phyloP scores from a whole-genome alignment of 192 early-diverging fungal genomes.

The Chytriomyces sp. region DNA sequence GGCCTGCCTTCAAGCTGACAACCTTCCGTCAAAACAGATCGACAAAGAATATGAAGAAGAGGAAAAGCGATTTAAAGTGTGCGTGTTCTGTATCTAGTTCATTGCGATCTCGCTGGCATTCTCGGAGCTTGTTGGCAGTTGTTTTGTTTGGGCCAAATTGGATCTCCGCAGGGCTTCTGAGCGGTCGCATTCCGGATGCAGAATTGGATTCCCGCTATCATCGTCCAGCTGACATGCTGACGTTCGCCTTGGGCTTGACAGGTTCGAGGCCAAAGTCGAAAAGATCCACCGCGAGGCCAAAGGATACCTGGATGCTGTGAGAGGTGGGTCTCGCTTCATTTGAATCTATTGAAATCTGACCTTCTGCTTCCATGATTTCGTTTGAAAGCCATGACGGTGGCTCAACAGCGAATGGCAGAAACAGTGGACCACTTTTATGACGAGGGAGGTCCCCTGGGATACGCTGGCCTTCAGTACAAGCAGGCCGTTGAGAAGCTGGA shows the following conservation, averaged over 20 bases:
- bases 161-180: too few species aligned
- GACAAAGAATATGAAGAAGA: constrained; percentile 85
- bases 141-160: too few species aligned
- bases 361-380: background rate
- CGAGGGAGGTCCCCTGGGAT: constrained; percentile 72
- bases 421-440: constrained; percentile 91
- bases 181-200: too few species aligned
- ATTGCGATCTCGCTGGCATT: too few species aligned
- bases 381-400: constrained; percentile 71
- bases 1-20: background rate
- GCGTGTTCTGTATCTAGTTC: constrained; percentile 5
- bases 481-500: constrained; percentile 80
- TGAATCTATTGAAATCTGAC: background rate
- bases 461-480: constrained; percentile 80
- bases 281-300: constrained; percentile 89
- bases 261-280: constrained; percentile 81
- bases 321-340: constrained; percentile 47
- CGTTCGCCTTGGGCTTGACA: too few species aligned
- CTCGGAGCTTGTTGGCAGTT: too few species aligned
- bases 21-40: constrained; percentile 38
- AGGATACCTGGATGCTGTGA: constrained; percentile 84
- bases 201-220: too few species aligned
- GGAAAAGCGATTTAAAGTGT: constrained; percentile 73
- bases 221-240: too few species aligned
- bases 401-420: constrained; percentile 83